These are phyloP conservation scores for Trematosphaeria pertusa DNA, from an alignment of 2,329 filamentous ascomycete genomes.

Conservation along the genomic window DNA sequence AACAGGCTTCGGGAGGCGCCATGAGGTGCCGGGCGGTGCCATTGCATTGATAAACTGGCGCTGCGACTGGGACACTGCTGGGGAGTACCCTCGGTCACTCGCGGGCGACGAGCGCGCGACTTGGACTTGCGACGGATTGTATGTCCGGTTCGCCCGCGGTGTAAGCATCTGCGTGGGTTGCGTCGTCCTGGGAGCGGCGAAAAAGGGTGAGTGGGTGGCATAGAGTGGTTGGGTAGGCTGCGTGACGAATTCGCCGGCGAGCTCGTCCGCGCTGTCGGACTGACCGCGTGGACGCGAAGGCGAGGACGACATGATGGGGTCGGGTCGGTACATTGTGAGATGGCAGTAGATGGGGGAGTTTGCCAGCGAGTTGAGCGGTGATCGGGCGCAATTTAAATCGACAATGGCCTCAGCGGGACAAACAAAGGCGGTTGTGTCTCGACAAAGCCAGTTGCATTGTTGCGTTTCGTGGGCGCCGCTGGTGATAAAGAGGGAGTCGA, in stretches of 20 bases:
- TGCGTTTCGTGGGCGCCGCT: slow-evolving; percentile 3
- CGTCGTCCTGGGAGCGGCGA: slow-evolving; percentile 45
- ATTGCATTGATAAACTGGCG: slow-evolving; percentile 64
- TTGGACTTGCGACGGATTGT: slow-evolving; percentile 64
- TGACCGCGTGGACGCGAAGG: slow-evolving; percentile 26
- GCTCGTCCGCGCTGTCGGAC: slow-evolving; percentile 55
- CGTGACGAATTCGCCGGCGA: slow-evolving; percentile 58
- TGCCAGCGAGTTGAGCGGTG: background rate
- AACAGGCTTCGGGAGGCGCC: slow-evolving; percentile 64
- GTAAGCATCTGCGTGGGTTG: slow-evolving; percentile 55
- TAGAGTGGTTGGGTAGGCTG: slow-evolving; percentile 35
- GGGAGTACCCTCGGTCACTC: slow-evolving; percentile 46
- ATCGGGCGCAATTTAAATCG: slow-evolving; percentile 8
- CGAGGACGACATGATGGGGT: slow-evolving; percentile 44
- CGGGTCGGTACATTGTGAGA: slow-evolving; percentile 38
- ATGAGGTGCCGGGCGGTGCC: slow-evolving; percentile 77
- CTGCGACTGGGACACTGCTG: slow-evolving; percentile 45
- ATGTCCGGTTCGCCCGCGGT: slow-evolving; percentile 43
- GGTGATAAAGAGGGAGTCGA: slow-evolving; percentile 11
- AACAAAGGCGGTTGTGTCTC: slow-evolving; percentile 17
- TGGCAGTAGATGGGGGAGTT: slow-evolving; percentile 3
- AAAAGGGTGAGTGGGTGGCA: slow-evolving; percentile 17
- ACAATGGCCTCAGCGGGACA: slow-evolving; percentile 8
- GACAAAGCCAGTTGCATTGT: slow-evolving; percentile 25
- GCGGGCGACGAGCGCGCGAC: slow-evolving; percentile 89